A percentile compares a stretch with the other conserved stretches of the same genome.
phyloP scores from a whole-genome alignment of 352 stramenopile genomes.

The Thalassiosira hispida region DNA sequence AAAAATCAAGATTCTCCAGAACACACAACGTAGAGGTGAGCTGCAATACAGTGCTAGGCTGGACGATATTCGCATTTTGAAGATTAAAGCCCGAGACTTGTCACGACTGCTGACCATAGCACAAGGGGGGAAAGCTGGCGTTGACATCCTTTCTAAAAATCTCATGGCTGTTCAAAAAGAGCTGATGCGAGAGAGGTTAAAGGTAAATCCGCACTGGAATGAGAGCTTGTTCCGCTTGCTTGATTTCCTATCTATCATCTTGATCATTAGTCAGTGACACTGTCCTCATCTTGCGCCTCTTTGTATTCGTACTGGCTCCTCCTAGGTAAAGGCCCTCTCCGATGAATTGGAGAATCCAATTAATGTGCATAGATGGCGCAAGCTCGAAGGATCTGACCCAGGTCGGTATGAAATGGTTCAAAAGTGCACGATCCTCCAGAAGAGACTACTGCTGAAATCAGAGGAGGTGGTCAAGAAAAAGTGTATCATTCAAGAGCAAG shows the following conservation, averaged over 20 bases:
- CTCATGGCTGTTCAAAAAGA: slow-evolving; percentile 89
- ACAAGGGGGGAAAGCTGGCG: slow-evolving; percentile 87
- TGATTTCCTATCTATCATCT: too few relatives aligned
- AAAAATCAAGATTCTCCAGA: slow-evolving; percentile 97
- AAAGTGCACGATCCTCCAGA: slow-evolving; percentile 96
- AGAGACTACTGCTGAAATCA: slow-evolving; percentile 93
- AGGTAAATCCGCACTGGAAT: too few relatives aligned
- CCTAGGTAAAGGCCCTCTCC: slow-evolving; percentile 85
- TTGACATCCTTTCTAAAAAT: slow-evolving; percentile 89
- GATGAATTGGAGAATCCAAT: slow-evolving; percentile 97
- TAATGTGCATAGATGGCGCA: slow-evolving; percentile 97
- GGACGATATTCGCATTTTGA: slow-evolving; percentile 93
- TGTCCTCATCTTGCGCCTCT: too few relatives aligned
- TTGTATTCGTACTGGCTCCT: too few relatives aligned
- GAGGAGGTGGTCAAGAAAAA: slow-evolving; percentile 94
- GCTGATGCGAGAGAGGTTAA: slow-evolving; percentile 93
- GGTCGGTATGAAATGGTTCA: slow-evolving; percentile 95
- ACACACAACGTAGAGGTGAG: slow-evolving; percentile 91
- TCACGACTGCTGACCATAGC: slow-evolving; percentile 91
- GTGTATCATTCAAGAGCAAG: slow-evolving; percentile 94
- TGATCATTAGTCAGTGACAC: too few relatives aligned
- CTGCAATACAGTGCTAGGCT: slow-evolving; percentile 89
- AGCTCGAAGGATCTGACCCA: slow-evolving; percentile 95
- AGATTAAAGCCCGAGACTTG: slow-evolving; percentile 93
- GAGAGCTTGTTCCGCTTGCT: too few relatives aligned